Evolutionary conservation across 2,329 filamentous ascomycete species (phyloP), one percentile per base, ranked within the genome.

Genomic region (Coniochaeta hoffmannii): DNA sequence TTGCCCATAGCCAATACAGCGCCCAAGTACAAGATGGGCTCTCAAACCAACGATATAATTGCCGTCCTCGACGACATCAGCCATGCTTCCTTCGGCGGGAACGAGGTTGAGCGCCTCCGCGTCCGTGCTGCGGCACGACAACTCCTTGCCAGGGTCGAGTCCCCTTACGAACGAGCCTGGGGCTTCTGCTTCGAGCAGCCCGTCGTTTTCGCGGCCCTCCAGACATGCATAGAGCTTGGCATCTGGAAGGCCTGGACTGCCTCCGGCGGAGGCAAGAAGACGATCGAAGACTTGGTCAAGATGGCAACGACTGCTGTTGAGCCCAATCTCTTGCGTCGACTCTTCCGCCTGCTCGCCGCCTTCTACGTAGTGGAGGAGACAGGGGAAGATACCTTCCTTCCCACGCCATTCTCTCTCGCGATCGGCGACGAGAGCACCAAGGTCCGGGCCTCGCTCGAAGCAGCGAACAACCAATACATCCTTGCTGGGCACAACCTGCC

Each of bases 101-200:
- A 54, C 22, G 59, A 60, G 26, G 46, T 53, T 19, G 58, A 58
- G 19, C 58, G 59, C 12, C 51, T 61, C 31, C 53, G 54, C 7
- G 58, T 58, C 28, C 59, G 58, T 17, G 58, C 57, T 11, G 67
- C 66, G 11, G 65, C 66, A 28, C 63, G 64, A 26, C 61, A 63
- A 22, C 60, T 67, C 10, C 63, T 68, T 9, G 61, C 67, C 1
- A 57, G 66, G 11, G 56, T 70, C 17, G 67, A 70, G 55, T 62
- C 64, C 0, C 68, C 67, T 1, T 67, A 66, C 54, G 68, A 69
- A 53, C 64, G 65, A 19, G 64, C 62, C 2, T 68, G 63, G 66
- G 63, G 62, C 9, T 64, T 69, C 56, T 62, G 61, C 44, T 65
- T 65, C n/a, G 66, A 69, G 30, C 58, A 62, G 12, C 65, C 68